Percentiles rank a stretch among this genome's conserved stretches.
Evolutionary conservation across 208 protist species (phyloP).

Genomic region (Trichomonas gallinae): DNA sequence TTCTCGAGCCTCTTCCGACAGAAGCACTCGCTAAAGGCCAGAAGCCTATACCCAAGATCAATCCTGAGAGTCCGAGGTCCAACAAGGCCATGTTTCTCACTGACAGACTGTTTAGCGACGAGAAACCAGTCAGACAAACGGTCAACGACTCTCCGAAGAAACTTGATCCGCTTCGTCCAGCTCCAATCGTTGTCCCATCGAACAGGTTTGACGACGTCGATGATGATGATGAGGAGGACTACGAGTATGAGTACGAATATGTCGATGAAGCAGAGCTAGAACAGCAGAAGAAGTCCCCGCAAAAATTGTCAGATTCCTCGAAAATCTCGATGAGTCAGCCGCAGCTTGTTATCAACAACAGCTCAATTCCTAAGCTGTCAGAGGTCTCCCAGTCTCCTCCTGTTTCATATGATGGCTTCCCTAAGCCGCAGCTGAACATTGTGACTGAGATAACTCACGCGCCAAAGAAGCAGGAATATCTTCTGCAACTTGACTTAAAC

Average conservation of each 20-base stretch:
- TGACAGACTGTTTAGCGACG: not conserved
- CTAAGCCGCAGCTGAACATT: not conserved
- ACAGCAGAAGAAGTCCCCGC: not conserved
- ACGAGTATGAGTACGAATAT: not conserved
- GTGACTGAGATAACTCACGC: not conserved
- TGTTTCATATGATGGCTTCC: not conserved
- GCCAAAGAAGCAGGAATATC: not conserved
- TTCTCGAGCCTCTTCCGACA: not conserved
- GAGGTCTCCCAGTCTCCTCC: not conserved
- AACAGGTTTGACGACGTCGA: not conserved
- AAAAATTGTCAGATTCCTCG: no score
- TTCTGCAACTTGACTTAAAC: not conserved
- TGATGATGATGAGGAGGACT: not conserved
- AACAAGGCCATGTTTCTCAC: not conserved
- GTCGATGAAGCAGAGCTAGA: not conserved
- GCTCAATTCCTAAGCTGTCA: not conserved
- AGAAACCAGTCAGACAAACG: not conserved
- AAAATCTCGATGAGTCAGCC: not conserved
- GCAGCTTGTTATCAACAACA: not conserved
- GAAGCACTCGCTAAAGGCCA: not conserved
- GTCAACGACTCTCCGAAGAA: no score
- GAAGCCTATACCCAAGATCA: not conserved
- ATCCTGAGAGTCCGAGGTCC: not conserved
- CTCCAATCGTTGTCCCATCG: not conserved
- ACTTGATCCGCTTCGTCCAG: not conserved